Evolutionary conservation across 805 yeast genomes (phyloP), one percentile per base, ranked within the genome.

Genomic region (Candida pini): DNA sequence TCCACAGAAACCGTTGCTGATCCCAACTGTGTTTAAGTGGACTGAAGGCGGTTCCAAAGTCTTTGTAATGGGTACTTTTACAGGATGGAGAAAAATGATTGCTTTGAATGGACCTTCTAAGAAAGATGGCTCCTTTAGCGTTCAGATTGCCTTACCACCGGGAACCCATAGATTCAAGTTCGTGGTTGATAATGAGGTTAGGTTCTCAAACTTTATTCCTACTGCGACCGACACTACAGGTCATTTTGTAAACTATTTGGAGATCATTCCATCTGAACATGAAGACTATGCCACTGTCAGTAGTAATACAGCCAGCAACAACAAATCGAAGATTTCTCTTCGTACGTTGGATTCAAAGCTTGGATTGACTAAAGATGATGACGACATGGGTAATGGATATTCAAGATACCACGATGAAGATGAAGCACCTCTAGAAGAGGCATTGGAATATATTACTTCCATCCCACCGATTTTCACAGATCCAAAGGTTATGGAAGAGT

Each of bases 71-170:
- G 98, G 98, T 32, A 84, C 97, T 1, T 90, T 90, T 62, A 92
- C 98, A 0, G 96, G 96, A 4, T 92, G 98, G 97, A 70, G 96
- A 47, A 90, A 89, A 61, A 90, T 92, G 97, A 89, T 90, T 53
- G 95, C 95, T 26, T 65, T 92, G 49, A 58, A 74, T 58, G 61
- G 66, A 49, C 64, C 64, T 8, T 76, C 62, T n/a, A 62, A 64
- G 8, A 61, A 60, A 10, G 68, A 78, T 47, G 69, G 70, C 16
- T 66, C 68, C 25, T 80, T 81, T 49, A 67, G 76, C 29, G 81
- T 86, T 18, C 81, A 83, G 33, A 65, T 86, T 32, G 84, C 85
- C 26, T 62, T 86, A 30, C 95, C 96, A 0, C 78, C 83, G 5
- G 97, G 97, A 8, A 89, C 96, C 0, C 97, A 89, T 60, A 69